Percentiles rank a stretch among this genome's conserved stretches.
Conservation (phyloP, 768 basidiomycete genomes). For the Chiua virens region DNA sequence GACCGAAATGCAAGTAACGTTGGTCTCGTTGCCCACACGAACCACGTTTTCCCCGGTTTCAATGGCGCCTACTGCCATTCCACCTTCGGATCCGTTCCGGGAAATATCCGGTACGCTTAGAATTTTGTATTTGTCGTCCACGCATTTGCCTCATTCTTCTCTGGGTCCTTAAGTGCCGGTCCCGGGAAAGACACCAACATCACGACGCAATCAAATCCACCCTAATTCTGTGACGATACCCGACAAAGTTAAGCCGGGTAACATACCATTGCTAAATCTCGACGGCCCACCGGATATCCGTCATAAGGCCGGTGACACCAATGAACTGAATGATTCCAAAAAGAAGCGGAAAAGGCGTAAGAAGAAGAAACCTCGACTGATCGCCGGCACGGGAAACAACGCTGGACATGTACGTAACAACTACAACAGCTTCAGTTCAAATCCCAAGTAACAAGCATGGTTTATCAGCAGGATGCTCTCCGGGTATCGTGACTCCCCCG, state of each 20-base stretch:
- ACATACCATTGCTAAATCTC: constrained; percentile 55
- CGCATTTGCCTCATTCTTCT: constrained; percentile 12
- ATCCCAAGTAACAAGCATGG: neutral
- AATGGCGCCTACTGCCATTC: neutral
- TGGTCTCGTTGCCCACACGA: constrained; percentile 8
- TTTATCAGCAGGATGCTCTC: constrained; percentile 4
- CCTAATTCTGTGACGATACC: constrained; percentile 1
- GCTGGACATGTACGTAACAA: constrained; percentile 18
- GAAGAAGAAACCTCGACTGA: constrained; percentile 47
- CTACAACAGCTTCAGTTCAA: neutral
- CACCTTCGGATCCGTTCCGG: constrained; percentile 3
- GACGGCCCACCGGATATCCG: constrained; percentile 42
- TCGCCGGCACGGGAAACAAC: constrained; percentile 19
- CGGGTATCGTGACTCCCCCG: neutral
- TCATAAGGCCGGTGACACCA: constrained; percentile 13
- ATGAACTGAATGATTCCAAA: constrained; percentile 36
- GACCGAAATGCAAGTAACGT: neutral
- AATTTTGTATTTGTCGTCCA: constrained; percentile 6
- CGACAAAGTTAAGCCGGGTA: constrained; percentile 13
- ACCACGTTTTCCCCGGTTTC: constrained; percentile 1
- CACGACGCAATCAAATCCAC: constrained; percentile 6
- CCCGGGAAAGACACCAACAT: constrained; percentile 1
- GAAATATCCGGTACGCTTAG: constrained; percentile 18
- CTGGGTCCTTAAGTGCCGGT: constrained; percentile 16
- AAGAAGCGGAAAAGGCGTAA: constrained; percentile 56